phyloP scores from a whole-genome alignment of 768 basidiomycete genomes.

The Mycena leptocephala region DNA sequence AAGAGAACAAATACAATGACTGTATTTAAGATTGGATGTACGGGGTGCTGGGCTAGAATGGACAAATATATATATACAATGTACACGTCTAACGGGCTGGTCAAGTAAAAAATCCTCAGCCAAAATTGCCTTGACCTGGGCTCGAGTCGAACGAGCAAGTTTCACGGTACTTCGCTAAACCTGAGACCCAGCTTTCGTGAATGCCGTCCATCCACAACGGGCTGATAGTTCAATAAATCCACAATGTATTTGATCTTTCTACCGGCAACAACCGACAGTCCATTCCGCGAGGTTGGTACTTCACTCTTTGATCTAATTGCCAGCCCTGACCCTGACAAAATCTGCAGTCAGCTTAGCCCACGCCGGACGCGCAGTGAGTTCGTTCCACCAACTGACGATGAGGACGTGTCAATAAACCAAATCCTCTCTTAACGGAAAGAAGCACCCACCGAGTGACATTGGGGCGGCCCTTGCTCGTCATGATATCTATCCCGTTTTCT shows the following conservation, averaged over 20 bases:
- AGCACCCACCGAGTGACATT: slow-evolving; percentile 61
- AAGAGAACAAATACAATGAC: not conserved
- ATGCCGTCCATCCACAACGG: no score
- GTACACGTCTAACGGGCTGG: no score
- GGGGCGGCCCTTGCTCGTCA: slow-evolving; percentile 50
- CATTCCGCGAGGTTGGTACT: slow-evolving; percentile 11
- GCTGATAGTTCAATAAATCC: slow-evolving; percentile 17
- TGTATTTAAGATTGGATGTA: not conserved
- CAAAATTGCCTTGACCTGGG: no score
- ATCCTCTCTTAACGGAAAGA: not conserved
- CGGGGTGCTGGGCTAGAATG: no score
- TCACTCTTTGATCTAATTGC: slow-evolving; percentile 14
- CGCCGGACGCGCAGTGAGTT: slow-evolving; percentile 61
- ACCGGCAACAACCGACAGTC: not conserved
- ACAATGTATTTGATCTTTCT: not conserved
- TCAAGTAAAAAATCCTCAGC: no score
- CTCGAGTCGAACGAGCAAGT: no score
- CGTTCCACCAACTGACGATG: slow-evolving; percentile 66
- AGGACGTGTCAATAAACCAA: not conserved
- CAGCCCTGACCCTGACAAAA: slow-evolving; percentile 6
- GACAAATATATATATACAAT: no score
- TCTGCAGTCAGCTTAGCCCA: slow-evolving; percentile 59
- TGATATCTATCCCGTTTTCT: slow-evolving; percentile 44
- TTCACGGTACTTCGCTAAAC: no score
- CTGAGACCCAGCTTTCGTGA: no score